Base-by-base conservation (phyloP, 176 grass and related monocot genomes). In the Microstegium vimineum region DNA sequence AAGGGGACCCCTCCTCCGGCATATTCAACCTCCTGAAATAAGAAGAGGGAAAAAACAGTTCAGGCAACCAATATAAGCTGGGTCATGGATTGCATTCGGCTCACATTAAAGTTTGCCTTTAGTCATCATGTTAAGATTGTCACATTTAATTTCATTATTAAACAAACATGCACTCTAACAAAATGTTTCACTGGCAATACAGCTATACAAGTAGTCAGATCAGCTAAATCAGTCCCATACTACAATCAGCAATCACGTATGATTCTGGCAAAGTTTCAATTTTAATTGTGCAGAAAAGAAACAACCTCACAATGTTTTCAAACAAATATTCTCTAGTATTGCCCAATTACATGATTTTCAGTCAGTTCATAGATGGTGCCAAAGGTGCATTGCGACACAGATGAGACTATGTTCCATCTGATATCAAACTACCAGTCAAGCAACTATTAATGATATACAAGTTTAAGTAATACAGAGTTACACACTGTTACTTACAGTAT, bases 1-100 rank as follows among this genome's bases (percentile, higher is more conserved):
- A 95, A 81, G 23, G 69, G 81, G 77, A 92, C 34, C 17, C 92
- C 89, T 62, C 95, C 95, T 32, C 95, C 88, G 64, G 95, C 74
- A 85, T 91, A 98, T 74, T 98, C 95, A 76, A 98, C 95, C 81
- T 98, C 95, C 95, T 98, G 90, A 37, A 88, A 60, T 37, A 40
- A 57, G 30, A n/a, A 36, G 60, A 62, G 61, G 8, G 23, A 84
- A 34, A 73, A 33, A 38, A 37, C 3, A 31, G 17, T 76, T 74
- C 28, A 51, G 11, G 4, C 8, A 69, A 66, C 61, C 26, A 26
- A 71, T 64, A 34, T 22, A 40, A 69, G 13, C 23, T 79, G 41
- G 33, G 61, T 43, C 6, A 74, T 60, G 10, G 14, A 64, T 28
- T 25, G 65, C 70, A 40, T 27, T 77, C 82, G 25, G 63, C 27